phyloP scores from a whole-genome alignment of 2,329 filamentous ascomycete species.

The Thielaviopsis cerberus region DNA sequence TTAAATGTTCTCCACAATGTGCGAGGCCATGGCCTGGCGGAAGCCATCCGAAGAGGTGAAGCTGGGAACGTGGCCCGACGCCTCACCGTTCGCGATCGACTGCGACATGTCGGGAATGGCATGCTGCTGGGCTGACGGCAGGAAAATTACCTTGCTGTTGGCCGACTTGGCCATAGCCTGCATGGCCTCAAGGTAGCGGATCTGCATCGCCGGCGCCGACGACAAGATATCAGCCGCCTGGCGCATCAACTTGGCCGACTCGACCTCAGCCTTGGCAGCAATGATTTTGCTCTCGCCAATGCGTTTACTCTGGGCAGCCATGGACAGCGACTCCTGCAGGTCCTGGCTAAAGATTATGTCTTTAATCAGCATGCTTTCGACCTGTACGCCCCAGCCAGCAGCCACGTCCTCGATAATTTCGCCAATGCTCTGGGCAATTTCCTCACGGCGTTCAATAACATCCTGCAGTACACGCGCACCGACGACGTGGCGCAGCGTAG shows the following conservation, averaged over 20 bases:
- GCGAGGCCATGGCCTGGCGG: conserved; percentile 63
- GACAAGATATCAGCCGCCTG: conserved; percentile 86
- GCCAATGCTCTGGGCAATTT: conserved; percentile 83
- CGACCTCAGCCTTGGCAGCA: conserved; percentile 88
- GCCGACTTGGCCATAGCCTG: conserved; percentile 93
- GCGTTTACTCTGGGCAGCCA: conserved; percentile 96
- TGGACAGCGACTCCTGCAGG: conserved; percentile 85
- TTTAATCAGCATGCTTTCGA: conserved; percentile 98
- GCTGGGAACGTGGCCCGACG: conserved; percentile 24
- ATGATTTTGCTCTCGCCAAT: conserved; percentile 98
- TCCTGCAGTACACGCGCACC: conserved; percentile 91
- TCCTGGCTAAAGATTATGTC: conserved; percentile 96
- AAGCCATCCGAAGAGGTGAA: conserved; percentile 39
- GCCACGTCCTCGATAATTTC: conserved; percentile 97
- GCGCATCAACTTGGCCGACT: conserved; percentile 82
- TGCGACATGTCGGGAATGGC: background rate
- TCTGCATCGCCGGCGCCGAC: conserved; percentile 91
- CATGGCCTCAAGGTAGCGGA: conserved; percentile 95
- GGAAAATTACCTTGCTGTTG: conserved; percentile 74
- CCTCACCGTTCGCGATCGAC: background rate
- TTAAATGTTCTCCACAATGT: conserved; percentile 72
- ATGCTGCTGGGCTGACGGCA: conserved; percentile 37
- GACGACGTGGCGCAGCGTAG: conserved; percentile 88
- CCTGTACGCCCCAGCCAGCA: conserved; percentile 80
- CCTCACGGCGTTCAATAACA: conserved; percentile 93